Base-by-base conservation (phyloP, 768 basidiomycete genomes). In the Bullera alba region DNA sequence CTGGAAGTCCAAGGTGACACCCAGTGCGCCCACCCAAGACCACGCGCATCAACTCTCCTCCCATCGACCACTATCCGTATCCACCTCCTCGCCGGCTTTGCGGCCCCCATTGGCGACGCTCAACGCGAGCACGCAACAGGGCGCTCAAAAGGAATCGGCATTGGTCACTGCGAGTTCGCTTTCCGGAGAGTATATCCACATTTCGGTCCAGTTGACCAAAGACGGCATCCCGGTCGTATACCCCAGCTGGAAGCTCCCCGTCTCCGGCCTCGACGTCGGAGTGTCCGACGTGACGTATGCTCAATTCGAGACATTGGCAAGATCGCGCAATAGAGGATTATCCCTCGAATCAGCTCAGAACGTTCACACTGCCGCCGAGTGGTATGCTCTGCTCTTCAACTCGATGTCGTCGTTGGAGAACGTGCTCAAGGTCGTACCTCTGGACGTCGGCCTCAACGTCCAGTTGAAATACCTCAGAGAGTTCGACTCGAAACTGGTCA, bases 161-260 rank as follows among this genome's bases (percentile, higher is more conserved):
- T 59, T 74, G 25, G 78, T 89, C 59, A 91, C 88, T 0, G 81
- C 92, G 28, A 89, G 89, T 2, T 97, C 95, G 3, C 77, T 97
- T 15, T 80, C 81, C 25, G 93, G 92, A n/a, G 83, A 81, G 60
- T 93, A 91, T 75, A 76, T 93, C 29, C 84, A 87, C 61, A 75
- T 86, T 42, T 80, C 85, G 28, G 81, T 97, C 7, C 95, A 99
- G 73, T 85, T 96, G 50, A 96, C 95, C 5, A 80, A 83, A 51
- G 95, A 99, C 71, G 73, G 85, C 25, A 81, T 90, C n/a, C 87
- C 95, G 0, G 90, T 99, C 35, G 77, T 87, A 0, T 95, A 77
- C 66, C 75, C 82, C 17, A 79, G 82, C n/a, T 86, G 83, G 82
- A 67, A 76, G 23, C 75, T 99, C 19, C 89, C 91, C 0, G 79